phyloP scores from a whole-genome alignment of 306 rosid species.

The cucumber (Cucumis sativus) region Cucumber_9930_V3 NC_026659.2:26971001-26971500 shows the following conservation, averaged over 20 bases:
- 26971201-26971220: background rate
- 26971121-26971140: slow-evolving; percentile 34
- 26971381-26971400: slow-evolving; percentile 47
- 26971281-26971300: slow-evolving; percentile 34
- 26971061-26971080: slow-evolving; percentile 25
- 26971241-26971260: slow-evolving; percentile 20
- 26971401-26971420: slow-evolving; percentile 35
- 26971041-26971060: slow-evolving; percentile 26
- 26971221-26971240: slow-evolving; percentile 16
- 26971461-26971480: background rate
- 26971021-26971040: slow-evolving; percentile 14
- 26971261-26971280: slow-evolving; percentile 37
- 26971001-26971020: slow-evolving; percentile 10
- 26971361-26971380: slow-evolving; percentile 31
- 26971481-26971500: background rate
- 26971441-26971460: background rate
- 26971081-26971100: slow-evolving; percentile 24
- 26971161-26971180: slow-evolving; percentile 17
- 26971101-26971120: slow-evolving; percentile 27
- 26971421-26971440: slow-evolving; percentile 50
- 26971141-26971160: slow-evolving; percentile 21
- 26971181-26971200: slow-evolving; percentile 12
- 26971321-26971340: slow-evolving; percentile 47
- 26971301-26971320: slow-evolving; percentile 33
- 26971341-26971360: slow-evolving; percentile 54